Evolutionary conservation across 371 early-diverging fungal species (phyloP), one percentile per base, ranked within the genome.

Genomic region (Lichtheimia ramosa): DNA sequence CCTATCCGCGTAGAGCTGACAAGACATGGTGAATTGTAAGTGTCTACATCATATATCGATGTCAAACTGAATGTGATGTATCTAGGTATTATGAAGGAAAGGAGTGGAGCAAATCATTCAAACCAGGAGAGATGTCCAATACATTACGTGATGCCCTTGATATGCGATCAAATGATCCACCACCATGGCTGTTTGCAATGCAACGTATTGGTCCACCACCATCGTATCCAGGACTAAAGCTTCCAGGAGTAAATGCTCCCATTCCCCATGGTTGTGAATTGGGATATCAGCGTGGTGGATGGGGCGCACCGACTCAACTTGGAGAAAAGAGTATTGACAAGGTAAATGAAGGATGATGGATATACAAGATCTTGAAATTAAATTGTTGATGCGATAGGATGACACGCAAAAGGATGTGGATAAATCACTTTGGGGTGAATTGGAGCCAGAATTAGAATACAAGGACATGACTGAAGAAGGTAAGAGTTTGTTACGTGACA

Each of bases 151-250:
- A 77, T 3, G 96, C 95, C 1, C 78, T 94, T 23, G 85, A 81
- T 49, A 94, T 97, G 56, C 90, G 92, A 15, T 79, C 82, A 1
- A 43, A 50, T 12, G 25, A 14, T n/a, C 96, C 97, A n/a, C 94
- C 95, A n/a, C 96, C 97, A 21, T 97, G 95, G 95, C 77, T 97
- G n/a, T 83, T 92, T 68, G 92, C 90, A 65, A 96, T 96, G 97
- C 97, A 97, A 74, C 84, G 93, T 25, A 86, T 91, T 64, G 97
- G 97, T 3, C 95, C 92, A n/a, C 97, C 97, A 42, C 96, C 96
- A 3, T 79, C 84, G 48, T 96, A 96, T 73, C 92, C 94, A 2
- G 82, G 83, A 56, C 65, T 96, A 46, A 86, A 83, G 56, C 86
- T 97, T 34, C 94, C 97, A 0, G 97, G 97, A 0, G 75, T 97